Conservation (phyloP, 441 rosid species). For the Populus hybrid region DNA sequence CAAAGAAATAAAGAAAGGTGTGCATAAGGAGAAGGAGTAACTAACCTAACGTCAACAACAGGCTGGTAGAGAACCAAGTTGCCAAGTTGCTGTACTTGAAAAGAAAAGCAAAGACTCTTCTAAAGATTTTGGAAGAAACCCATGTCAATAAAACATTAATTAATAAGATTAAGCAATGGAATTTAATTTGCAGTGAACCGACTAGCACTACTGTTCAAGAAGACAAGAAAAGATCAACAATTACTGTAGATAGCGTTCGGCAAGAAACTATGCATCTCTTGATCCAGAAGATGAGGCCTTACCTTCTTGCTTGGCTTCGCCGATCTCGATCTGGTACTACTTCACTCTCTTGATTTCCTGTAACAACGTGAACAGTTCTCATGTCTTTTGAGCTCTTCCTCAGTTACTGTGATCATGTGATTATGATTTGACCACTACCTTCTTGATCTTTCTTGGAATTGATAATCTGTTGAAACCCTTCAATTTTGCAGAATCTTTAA, state of each 20-base stretch:
- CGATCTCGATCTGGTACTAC: constrained; percentile 68
- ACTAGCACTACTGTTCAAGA: no score
- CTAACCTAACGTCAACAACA: no score
- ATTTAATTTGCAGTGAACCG: no score
- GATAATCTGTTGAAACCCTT: not conserved
- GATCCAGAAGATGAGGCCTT: constrained; percentile 53
- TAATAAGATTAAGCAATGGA: no score
- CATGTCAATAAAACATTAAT: no score
- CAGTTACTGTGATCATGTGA: not conserved
- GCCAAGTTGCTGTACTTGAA: not conserved
- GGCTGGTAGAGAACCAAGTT: constrained; percentile 35
- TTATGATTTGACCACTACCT: not conserved
- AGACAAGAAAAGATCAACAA: no score
- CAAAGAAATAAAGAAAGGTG: not conserved
- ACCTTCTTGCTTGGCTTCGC: constrained; percentile 59
- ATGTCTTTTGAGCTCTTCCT: not conserved
- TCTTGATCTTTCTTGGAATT: not conserved
- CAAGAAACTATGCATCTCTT: constrained; percentile 36
- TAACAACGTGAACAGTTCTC: not conserved
- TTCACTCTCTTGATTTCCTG: not conserved
- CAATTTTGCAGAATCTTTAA: not conserved
- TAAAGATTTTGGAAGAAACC: no score
- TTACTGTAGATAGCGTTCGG: no score
- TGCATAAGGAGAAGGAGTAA: not conserved
- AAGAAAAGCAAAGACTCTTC: not conserved